Conservation (phyloP, 2,329 filamentous ascomycete species). For the Fusarium mangiferae region DNA sequence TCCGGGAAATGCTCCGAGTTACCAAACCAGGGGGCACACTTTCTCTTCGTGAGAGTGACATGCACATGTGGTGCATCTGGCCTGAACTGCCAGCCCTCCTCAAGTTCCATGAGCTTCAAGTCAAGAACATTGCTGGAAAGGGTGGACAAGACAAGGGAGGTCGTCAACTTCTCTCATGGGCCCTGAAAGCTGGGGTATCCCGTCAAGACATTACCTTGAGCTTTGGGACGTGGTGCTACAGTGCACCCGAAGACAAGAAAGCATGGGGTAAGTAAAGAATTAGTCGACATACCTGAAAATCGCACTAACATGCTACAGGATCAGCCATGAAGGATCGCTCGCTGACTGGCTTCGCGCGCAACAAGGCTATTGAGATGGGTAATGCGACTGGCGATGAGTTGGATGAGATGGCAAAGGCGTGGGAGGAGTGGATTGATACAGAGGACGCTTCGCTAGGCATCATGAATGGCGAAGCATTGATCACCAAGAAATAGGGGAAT, state of each 20-base stretch:
- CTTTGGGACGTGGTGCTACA: conserved; percentile 48
- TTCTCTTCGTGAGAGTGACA: conserved; percentile 49
- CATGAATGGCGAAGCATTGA: conserved; percentile 45
- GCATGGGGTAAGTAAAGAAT: conserved; percentile 40
- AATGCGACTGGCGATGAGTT: conserved; percentile 40
- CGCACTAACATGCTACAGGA: conserved; percentile 28
- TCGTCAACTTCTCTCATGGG: conserved; percentile 45
- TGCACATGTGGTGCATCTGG: conserved; percentile 46
- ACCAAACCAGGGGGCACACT: conserved; percentile 56
- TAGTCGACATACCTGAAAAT: fast-evolving
- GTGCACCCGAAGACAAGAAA: conserved; percentile 36
- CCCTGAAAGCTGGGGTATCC: conserved; percentile 37
- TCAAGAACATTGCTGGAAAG: conserved; percentile 34
- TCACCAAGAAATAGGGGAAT: conserved; percentile 31
- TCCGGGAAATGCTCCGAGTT: conserved; percentile 56
- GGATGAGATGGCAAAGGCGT: conserved; percentile 44
- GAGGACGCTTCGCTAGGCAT: conserved; percentile 46
- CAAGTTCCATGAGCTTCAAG: conserved; percentile 38
- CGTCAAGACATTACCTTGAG: conserved; percentile 38
- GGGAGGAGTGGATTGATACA: conserved; percentile 42
- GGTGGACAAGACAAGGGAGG: conserved; percentile 44
- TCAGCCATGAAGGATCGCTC: conserved; percentile 42
- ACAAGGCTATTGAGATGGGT: conserved; percentile 41
- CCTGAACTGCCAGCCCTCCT: conserved; percentile 41
- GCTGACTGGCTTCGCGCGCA: conserved; percentile 37